Evolutionary conservation across 2,329 filamentous ascomycete species (phyloP), one percentile per base, ranked within the genome.

Genomic region (Bipolaris cookei): DNA sequence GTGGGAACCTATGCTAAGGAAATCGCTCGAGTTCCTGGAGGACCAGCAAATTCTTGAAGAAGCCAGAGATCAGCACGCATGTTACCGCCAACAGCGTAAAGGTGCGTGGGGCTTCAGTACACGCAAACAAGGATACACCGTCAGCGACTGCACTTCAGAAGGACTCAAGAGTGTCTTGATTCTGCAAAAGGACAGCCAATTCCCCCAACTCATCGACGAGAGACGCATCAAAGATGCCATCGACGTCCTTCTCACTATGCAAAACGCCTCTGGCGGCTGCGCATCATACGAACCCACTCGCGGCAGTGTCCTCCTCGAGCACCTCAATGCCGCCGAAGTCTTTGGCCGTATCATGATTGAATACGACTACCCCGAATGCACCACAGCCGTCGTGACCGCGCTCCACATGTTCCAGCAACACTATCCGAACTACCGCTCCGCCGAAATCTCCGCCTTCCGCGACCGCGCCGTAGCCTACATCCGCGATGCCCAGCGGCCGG

Each of bases 271-370:
- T 10, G 93, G 93, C 20, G 95, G 92, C 3, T 94, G 92, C 72
- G 90, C 92, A 0, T 95, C 92, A 14, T 99, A 99, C 74, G 95
- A 99, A 73, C 86, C 86, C 1, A 89, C 89, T 1, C 87, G 95
- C 23, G 94, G 90, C 2, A 89, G 90, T 8, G 83, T 90, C 64
- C 86, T 85, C 64, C 76, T 98, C 64, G 95, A 99, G 76, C 83
- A 88, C 74, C 84, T 99, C 41, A 99, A 99, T 70, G 94, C 94
- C 0, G 95, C 95, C 1, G 95, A 99, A 75, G 93, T 99, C 0
- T 99, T 99, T 76, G 93, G 92, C 13, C 86, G 88, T 18, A 99
- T 99, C 79, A 99, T 99, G 95, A 89, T 99, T 51, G 94, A 98
- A 73, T 99, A 99, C 75, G 92, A 97, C 75, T 98, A 99, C 71